Evolutionary conservation across 2,329 filamentous ascomycete genomes (phyloP).

Genomic region (Cladosporium sp.): DNA sequence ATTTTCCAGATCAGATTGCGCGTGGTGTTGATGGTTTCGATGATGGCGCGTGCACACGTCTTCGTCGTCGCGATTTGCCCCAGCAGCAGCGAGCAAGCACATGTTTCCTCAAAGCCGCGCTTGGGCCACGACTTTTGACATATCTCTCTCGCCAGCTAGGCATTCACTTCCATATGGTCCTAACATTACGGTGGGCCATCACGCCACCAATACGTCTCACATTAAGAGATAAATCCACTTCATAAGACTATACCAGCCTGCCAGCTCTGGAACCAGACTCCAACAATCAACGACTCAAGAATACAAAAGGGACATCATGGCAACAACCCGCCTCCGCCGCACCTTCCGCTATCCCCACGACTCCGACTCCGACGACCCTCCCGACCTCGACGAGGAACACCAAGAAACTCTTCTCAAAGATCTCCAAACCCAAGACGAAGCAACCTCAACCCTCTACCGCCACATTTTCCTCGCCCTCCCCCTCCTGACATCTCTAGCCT

Average conservation of each 20-base stretch:
- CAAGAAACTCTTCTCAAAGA: constrained; percentile 60
- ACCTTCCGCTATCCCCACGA: constrained; percentile 71
- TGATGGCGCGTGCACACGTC: background rate
- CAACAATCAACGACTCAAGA: background rate
- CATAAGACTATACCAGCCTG: too few species aligned
- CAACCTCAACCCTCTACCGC: constrained; percentile 33
- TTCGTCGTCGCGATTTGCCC: background rate
- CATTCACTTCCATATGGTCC: background rate
- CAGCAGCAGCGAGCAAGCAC: background rate
- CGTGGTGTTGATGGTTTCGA: constrained; percentile 3
- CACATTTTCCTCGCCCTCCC: constrained; percentile 58
- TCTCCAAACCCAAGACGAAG: constrained; percentile 52
- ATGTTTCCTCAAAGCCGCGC: background rate
- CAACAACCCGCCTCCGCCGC: constrained; percentile 63
- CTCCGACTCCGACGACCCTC: constrained; percentile 46
- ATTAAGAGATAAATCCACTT: too few species aligned
- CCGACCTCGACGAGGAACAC: constrained; percentile 70
- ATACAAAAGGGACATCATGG: constrained; percentile 33
- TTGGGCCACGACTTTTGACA: constrained; percentile 3
- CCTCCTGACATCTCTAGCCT: constrained; percentile 52
- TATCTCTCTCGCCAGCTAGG: background rate
- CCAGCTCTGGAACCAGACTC: too few species aligned
- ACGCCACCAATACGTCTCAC: too few species aligned
- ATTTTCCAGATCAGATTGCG: background rate
- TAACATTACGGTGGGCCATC: too few species aligned